Base-by-base conservation (phyloP, 176 grass and related monocot genomes). In the Echinochloa phyllopogon region DNA sequence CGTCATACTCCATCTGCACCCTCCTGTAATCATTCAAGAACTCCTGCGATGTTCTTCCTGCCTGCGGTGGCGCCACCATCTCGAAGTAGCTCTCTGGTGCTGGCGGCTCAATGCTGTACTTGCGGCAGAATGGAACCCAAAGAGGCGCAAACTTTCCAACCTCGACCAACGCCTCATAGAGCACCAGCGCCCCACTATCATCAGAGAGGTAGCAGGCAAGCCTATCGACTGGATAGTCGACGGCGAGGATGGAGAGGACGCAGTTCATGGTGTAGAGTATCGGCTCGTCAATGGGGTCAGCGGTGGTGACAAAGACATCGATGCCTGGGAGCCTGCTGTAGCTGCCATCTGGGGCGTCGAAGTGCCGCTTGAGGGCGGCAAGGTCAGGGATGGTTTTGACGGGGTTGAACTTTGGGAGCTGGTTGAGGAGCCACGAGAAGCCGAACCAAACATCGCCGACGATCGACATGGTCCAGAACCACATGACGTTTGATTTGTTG, bases 121-220 rank as follows among this genome's bases (percentile, higher is more conserved):
- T 85, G 23, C 63, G 48, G 38, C 83, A 85, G 50, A 85, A 85
- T 6, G 83, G 83, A 33, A 85, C 74, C 83, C 83, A 85, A 0
- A 85, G 24, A 23, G 48, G 40, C 1, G 74, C 74, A 17, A 85
- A 69, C 17, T 69, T 85, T 24, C 39, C 50, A 1, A 66, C 74
- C 62, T 85, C 63, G 0, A 48, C 74, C 40, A 85, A n/a, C 8
- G 83, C 83, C 6, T 85, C 83, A 0, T 77, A 77, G 18, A 69
- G 61, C 9, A 85, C 14, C 11, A 85, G 24, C 0, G 74, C 61
- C 23, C 83, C 83, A 0, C 83, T 76, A 12, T 85, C 83, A 16
- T 85, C 83, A 0, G 83, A 85, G 16, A 85, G 61, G n/a, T 85
- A 85, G 74, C 83, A 85, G 11, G 74, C 36, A 6, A 69, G 41